Evolutionary conservation across 495 filamentous ascomycete species (phyloP).

Genomic region (Bryoglossum gracile): DNA sequence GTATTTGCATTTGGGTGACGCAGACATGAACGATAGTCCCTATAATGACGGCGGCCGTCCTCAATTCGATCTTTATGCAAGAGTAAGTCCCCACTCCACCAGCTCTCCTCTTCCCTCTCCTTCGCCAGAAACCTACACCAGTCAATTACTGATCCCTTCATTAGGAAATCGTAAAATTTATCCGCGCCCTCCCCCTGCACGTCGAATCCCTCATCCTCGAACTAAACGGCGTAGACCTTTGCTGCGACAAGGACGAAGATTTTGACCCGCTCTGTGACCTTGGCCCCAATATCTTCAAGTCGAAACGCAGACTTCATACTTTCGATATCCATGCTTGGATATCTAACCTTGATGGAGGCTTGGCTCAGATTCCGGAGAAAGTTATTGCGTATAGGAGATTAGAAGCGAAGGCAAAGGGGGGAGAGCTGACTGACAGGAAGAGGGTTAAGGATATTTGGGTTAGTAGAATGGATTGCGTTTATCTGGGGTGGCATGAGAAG

Average conservation of each 20-base stretch:
- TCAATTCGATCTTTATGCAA: no score
- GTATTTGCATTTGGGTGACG: no score
- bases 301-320: constrained; percentile 1
- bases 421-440: background rate
- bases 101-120: background rate
- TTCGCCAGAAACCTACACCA: background rate
- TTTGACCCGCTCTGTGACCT: constrained; percentile 9
- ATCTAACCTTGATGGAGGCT: constrained; percentile 5
- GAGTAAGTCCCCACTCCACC: constrained; percentile 10
- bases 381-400: constrained; percentile 9
- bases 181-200: constrained; percentile 7
- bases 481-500: constrained; percentile 1
- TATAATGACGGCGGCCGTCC: no score
- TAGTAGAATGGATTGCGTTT: constrained; percentile 7
- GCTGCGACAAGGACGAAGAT: constrained; percentile 5
- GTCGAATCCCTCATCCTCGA: constrained; percentile 10
- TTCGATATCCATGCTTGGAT: constrained; percentile 16
- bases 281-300: constrained; percentile 4
- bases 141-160: background rate
- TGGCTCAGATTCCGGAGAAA: constrained; percentile 7
- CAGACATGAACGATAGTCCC: no score
- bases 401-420: background rate
- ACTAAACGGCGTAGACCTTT: constrained; percentile 3
- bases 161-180: constrained; percentile 10
- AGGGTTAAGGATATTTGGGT: constrained; percentile 12